Evolutionary conservation across 139 green algal species (phyloP), one percentile per base, ranked within the genome.

Genomic region (Picochlorum sp.): DNA sequence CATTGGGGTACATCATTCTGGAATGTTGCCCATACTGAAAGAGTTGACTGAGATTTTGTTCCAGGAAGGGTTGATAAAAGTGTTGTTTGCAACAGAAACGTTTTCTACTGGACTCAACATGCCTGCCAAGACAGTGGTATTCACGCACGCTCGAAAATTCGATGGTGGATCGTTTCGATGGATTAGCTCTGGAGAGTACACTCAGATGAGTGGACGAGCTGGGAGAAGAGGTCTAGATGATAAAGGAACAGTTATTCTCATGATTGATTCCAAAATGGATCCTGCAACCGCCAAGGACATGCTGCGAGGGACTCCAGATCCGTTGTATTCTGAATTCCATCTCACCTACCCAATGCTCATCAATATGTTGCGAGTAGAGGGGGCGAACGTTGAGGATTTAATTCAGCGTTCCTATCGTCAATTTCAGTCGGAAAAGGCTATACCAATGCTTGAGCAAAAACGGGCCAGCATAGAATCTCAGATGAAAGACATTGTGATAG

Each of bases 101-200:
- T 92, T 94, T 61, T 83, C 80, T 26, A 94, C 83, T 10, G 87
- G 87, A 0, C 77, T 94, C 50, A 94, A 94, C 80, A 92, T 92
- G 87, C 87, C 87, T 16, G 83, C 87, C 49, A 84, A 85, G 68
- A 92, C 87, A 0, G 80, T 88, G 3, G 78, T 91, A 1, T 94
- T 94, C 72, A 87, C 76, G 13, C 60, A 78, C 65, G 71, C 80
- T 13, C 75, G 84, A 60, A 92, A 94, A 69, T 91, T 84, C 63
- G 85, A 94, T 63, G 86, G 86, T 38, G 76, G 60, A n/a, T 60
- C 67, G 41, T 86, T 85, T 64, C 71, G 84, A 10, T 86, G 72
- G 79, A 34, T 89, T n/a, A 65, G 70, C 4, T 67, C 60, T 4
- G 83, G 78, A 0, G 86, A 93, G 73, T 95, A 95, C 72, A 95